A percentile compares a stretch with the other conserved stretches of the same genome.
Evolutionary conservation across 129 eudicot genomes (phyloP).

Genomic region (Tanacetum coccineum): DNA sequence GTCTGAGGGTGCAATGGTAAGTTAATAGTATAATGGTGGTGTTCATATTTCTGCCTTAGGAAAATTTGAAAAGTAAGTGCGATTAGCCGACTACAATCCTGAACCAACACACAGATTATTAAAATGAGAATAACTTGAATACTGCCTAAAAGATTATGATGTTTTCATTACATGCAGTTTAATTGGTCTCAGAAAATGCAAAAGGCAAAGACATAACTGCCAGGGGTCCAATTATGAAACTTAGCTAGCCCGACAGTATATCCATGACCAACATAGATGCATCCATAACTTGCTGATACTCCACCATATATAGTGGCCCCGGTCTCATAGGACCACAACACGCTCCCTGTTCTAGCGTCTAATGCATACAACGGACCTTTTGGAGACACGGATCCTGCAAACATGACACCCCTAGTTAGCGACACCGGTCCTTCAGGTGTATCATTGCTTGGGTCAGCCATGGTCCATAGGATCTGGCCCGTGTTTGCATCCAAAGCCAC

Average conservation of each 20-base stretch:
- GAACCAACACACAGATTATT: too few species aligned
- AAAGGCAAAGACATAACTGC: conserved; percentile 48
- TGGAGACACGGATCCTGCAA: conserved; percentile 58
- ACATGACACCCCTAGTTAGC: conserved; percentile 48
- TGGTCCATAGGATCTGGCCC: conserved; percentile 55
- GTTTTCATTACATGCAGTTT: too few species aligned
- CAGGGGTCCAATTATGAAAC: conserved; percentile 46
- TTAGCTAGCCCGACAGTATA: conserved; percentile 34
- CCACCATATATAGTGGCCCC: conserved; percentile 70
- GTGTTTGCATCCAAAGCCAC: conserved; percentile 66
- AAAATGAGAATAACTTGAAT: too few species aligned
- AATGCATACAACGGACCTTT: conserved; percentile 63
- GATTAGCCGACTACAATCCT: too few species aligned
- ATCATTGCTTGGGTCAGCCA: conserved; percentile 48
- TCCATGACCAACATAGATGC: conserved; percentile 58
- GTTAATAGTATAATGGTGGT: too few species aligned
- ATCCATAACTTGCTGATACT: conserved; percentile 61
- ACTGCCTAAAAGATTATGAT: too few species aligned
- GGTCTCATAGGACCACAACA: conserved; percentile 58
- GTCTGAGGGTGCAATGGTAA: too few species aligned
- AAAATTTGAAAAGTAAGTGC: too few species aligned
- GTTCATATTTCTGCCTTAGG: too few species aligned
- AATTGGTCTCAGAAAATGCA: conserved; percentile 21
- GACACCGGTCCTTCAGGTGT: conserved; percentile 46
- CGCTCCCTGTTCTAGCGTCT: conserved; percentile 44